These are phyloP conservation scores for Calonectria crousiana DNA, from an alignment of 2,329 filamentous ascomycete species.

Conservation along the genomic window DNA sequence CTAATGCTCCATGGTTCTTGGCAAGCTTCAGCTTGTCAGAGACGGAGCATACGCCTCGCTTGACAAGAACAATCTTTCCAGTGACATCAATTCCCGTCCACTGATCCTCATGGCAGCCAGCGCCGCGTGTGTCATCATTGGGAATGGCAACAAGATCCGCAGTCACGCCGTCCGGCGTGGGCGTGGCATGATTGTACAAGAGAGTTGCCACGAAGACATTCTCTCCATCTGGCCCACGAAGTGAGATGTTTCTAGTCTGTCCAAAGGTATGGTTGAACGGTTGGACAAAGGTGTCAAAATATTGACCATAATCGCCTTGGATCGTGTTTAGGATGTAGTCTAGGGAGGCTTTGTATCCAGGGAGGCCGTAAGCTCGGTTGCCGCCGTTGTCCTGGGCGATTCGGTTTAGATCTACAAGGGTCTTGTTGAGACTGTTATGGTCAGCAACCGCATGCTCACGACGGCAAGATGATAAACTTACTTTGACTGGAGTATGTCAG, in stretches of 20 bases:
- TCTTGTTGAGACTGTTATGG: slow-evolving; percentile 61
- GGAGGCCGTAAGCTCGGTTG: slow-evolving; percentile 70
- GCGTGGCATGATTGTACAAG: slow-evolving; percentile 61
- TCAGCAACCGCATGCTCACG: slow-evolving; percentile 3
- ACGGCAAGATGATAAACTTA: background rate
- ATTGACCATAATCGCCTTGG: slow-evolving; percentile 51
- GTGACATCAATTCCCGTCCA: slow-evolving; percentile 59
- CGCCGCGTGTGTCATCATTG: slow-evolving; percentile 53
- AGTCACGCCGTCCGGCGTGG: slow-evolving; percentile 51
- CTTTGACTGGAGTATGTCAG: slow-evolving; percentile 41
- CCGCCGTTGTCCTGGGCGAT: slow-evolving; percentile 68
- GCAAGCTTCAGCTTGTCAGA: slow-evolving; percentile 59
- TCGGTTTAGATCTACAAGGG: slow-evolving; percentile 65
- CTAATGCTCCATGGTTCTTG: slow-evolving; percentile 55
- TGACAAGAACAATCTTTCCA: slow-evolving; percentile 59
- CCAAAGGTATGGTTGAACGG: slow-evolving; percentile 61
- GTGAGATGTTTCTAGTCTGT: slow-evolving; percentile 55
- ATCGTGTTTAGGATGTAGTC: slow-evolving; percentile 67
- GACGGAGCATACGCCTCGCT: slow-evolving; percentile 58
- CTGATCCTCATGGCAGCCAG: slow-evolving; percentile 57
- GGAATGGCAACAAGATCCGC: slow-evolving; percentile 53
- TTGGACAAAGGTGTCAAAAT: slow-evolving; percentile 60
- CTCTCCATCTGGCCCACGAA: slow-evolving; percentile 60
- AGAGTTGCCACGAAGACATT: slow-evolving; percentile 57
- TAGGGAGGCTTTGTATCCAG: slow-evolving; percentile 69